Percentiles rank a stretch among this genome's conserved stretches.
phyloP scores from a whole-genome alignment of 2,329 filamentous ascomycete genomes.

The Curvularia sp. region DNA sequence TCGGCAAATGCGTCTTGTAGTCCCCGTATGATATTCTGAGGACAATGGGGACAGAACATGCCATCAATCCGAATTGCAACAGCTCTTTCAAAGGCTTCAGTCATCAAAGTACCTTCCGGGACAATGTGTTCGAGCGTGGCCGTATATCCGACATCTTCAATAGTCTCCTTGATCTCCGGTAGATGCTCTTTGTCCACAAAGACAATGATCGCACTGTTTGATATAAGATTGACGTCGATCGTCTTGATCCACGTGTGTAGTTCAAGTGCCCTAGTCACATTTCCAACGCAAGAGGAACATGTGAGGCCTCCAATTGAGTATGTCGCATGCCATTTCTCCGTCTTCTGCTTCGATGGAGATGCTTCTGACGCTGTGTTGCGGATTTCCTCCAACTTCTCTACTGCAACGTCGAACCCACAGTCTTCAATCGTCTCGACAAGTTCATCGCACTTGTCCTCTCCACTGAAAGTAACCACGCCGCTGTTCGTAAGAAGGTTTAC shows the following conservation, averaged over 20 bases:
- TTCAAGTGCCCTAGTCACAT: slow-evolving; percentile 58
- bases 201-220: slow-evolving; percentile 58
- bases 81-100: slow-evolving; percentile 32
- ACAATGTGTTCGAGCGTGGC: slow-evolving; percentile 49
- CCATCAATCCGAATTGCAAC: slow-evolving; percentile 51
- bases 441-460: slow-evolving; percentile 52
- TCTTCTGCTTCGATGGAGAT: slow-evolving; percentile 8
- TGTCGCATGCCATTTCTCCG: slow-evolving; percentile 51
- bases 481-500: slow-evolving; percentile 62
- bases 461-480: slow-evolving; percentile 59
- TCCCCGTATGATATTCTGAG: slow-evolving; percentile 60
- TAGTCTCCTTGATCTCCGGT: slow-evolving; percentile 56
- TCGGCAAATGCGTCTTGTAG: slow-evolving; percentile 60
- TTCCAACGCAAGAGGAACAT: slow-evolving; percentile 62
- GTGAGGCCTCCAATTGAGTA: slow-evolving; percentile 65
- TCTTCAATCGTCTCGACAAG: slow-evolving; percentile 62
- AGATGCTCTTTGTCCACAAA: slow-evolving; percentile 59
- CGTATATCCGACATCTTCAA: slow-evolving; percentile 58
- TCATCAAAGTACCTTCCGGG: slow-evolving; percentile 1
- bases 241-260: slow-evolving; percentile 56
- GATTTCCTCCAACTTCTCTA: slow-evolving; percentile 45
- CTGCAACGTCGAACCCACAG: slow-evolving; percentile 52
- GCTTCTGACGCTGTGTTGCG: not conserved
- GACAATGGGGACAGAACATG: slow-evolving; percentile 59
- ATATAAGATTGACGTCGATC: slow-evolving; percentile 60